Base-by-base conservation (phyloP, 805 yeast species). In the Suhomyces sp. region DNA sequence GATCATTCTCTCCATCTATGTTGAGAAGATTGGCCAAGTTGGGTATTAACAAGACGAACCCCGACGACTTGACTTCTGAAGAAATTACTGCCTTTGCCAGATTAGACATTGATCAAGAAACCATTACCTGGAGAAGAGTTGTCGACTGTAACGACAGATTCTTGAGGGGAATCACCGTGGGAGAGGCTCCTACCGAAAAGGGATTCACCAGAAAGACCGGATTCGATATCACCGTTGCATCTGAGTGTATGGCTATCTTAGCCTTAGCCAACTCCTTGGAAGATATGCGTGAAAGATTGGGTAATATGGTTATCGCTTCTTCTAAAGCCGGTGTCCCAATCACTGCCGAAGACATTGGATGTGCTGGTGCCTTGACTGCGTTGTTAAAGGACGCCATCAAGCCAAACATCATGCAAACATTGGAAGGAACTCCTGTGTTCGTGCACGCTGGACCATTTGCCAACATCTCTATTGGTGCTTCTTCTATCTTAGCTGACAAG, bases 391-490 rank as follows among this genome's bases (percentile, higher is more conserved):
- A 93, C 67, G 97, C 98, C 21, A 85, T 93, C 68, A 93, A 92
- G 76, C 98, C 98, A 59, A 93, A 89, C 68, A 72, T 93, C 67
- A 93, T 93, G 98, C 98, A 93, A 73, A 89, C 97, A 47, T 80
- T 93, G 55, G 97, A 93, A 73, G 98, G 98, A 54, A 92, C 97
- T 6, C 98, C 98, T 5, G 98, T 93, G 22, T 84, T 93, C 64
- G 97, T 93, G 17, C 98, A 93, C 67, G 97, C 97, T 40, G 98
- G 98, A 57, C 98, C 98, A 25, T 93, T 93, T 69, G 98, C 98
- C 59, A 93, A 93, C 73, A 93, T 93, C 58, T 89, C 97, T 31
- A 93, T 93, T 67, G 99, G 99, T 62, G 97, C 97, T 12, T 88
- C 93, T 33, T 92, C 97, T 10, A 92, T 93, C 15, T 75, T 93